Percentiles rank a stretch among this genome's conserved stretches.
These are phyloP conservation scores for Suillus brevipes DNA, from an alignment of 768 basidiomycete genomes.

Conservation along the genomic window DNA sequence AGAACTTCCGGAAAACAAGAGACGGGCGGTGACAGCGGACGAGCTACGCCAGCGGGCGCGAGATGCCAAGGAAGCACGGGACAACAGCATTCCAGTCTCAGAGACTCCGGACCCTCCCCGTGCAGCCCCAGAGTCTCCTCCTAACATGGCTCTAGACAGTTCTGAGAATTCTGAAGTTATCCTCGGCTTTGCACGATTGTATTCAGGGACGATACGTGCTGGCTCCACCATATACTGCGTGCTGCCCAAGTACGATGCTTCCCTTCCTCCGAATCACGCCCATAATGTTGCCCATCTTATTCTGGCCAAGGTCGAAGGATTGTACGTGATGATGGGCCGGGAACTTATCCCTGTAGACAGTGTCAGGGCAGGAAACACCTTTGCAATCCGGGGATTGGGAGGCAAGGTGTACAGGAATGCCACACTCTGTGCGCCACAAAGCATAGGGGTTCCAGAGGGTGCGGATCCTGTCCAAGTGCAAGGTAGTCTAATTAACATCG, in stretches of 20 bases:
- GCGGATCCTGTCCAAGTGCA: constrained; percentile 35
- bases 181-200: constrained; percentile 92
- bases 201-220: constrained; percentile 78
- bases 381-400: constrained; percentile 87
- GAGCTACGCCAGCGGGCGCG: constrained; percentile 72
- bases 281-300: constrained; percentile 65
- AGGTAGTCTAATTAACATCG: constrained; percentile 76
- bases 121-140: constrained; percentile 3
- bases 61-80: constrained; percentile 48
- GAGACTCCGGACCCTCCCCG: constrained; percentile 7
- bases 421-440: constrained; percentile 75
- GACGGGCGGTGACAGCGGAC: constrained; percentile 73
- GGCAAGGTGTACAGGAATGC: constrained; percentile 90
- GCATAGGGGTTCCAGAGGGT: constrained; percentile 40
- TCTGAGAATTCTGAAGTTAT: constrained; percentile 55
- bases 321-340: constrained; percentile 98
- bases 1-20: constrained; percentile 86
- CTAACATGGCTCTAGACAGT: not conserved
- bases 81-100: constrained; percentile 14
- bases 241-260: constrained; percentile 81
- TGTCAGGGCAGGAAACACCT: constrained; percentile 91
- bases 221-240: constrained; percentile 70
- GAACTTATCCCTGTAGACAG: constrained; percentile 83
- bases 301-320: constrained; percentile 61
- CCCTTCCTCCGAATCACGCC: constrained; percentile 63